Evolutionary conservation across 2,329 filamentous ascomycete species (phyloP).

Genomic region (Scleromitrula shiraiana): DNA sequence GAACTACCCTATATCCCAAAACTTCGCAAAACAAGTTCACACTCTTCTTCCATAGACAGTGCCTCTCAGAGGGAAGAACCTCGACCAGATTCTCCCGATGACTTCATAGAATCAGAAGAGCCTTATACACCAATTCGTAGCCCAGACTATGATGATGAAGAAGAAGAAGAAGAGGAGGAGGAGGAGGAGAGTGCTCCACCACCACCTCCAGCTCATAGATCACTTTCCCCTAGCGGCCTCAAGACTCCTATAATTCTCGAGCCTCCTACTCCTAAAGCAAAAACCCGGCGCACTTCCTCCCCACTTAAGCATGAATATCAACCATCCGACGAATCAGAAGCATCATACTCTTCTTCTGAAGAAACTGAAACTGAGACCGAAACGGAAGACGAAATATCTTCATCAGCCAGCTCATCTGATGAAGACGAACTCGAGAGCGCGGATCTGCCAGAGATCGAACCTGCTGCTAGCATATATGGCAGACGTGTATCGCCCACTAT

Average conservation of each 20-base stretch:
- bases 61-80: conserved; percentile 1
- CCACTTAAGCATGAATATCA: conserved; percentile 96
- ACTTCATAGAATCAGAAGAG: not conserved
- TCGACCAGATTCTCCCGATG: not conserved
- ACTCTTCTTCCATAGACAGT: conserved; percentile 5
- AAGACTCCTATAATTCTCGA: conserved; percentile 26
- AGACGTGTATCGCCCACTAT: conserved; percentile 7
- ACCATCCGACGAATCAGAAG: conserved; percentile 67
- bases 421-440: conserved; percentile 9
- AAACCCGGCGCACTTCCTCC: conserved; percentile 71
- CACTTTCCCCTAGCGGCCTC: conserved; percentile 38
- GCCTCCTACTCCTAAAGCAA: conserved; percentile 18
- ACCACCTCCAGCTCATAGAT: conserved; percentile 25
- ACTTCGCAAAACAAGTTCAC: conserved; percentile 5
- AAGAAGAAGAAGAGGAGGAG: conserved; percentile 6
- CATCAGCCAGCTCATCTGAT: conserved; percentile 6
- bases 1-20: conserved; percentile 9
- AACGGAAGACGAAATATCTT: conserved; percentile 8
- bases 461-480: conserved; percentile 8
- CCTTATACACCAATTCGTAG: not conserved
- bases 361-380: conserved; percentile 10
- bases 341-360: conserved; percentile 61
- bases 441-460: conserved; percentile 4
- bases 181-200: conserved; percentile 23
- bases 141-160: not conserved